A percentile compares a stretch with the other conserved stretches of the same genome.
These are phyloP conservation scores for Rhytidhysteron rufulum DNA, from an alignment of 2,329 filamentous ascomycete species.

Conservation along the genomic window DNA sequence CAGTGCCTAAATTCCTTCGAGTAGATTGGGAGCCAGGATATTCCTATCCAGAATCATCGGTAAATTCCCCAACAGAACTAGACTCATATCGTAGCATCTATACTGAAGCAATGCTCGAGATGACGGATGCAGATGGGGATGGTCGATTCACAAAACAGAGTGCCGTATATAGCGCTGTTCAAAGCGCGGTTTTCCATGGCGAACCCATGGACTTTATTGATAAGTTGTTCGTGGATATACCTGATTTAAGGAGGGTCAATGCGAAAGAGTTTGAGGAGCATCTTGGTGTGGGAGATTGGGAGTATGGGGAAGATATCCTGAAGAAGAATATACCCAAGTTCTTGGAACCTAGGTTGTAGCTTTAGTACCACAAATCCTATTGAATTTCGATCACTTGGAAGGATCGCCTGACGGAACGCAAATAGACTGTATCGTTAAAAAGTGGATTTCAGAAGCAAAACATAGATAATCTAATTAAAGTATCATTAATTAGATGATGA, in stretches of 20 bases:
- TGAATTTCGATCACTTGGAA: too few relatives aligned
- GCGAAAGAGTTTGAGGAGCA: background rate
- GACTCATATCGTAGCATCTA: slow-evolving; percentile 14
- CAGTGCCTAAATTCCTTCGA: slow-evolving; percentile 9
- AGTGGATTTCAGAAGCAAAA: too few relatives aligned
- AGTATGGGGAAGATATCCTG: background rate
- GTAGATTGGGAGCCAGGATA: background rate
- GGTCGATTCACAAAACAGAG: slow-evolving; percentile 12
- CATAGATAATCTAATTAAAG: too few relatives aligned
- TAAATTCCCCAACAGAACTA: slow-evolving; percentile 1
- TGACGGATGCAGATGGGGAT: slow-evolving; percentile 6
- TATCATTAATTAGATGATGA: too few relatives aligned
- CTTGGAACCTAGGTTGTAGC: too few relatives aligned
- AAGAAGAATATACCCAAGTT: background rate
- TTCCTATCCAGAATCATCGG: background rate
- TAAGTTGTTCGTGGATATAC: background rate
- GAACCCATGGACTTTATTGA: background rate
- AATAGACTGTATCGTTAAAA: too few relatives aligned
- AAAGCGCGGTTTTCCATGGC: background rate
- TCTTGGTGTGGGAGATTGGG: background rate
- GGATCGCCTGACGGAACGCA: too few relatives aligned
- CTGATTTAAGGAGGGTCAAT: background rate
- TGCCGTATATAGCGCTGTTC: slow-evolving; percentile 6
- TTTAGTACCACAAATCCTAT: too few relatives aligned
- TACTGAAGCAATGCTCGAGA: slow-evolving; percentile 8